These are phyloP conservation scores for Leishmania amazonensis DNA, from an alignment of 208 protist genomes.

Conservation along the genomic window DNA sequence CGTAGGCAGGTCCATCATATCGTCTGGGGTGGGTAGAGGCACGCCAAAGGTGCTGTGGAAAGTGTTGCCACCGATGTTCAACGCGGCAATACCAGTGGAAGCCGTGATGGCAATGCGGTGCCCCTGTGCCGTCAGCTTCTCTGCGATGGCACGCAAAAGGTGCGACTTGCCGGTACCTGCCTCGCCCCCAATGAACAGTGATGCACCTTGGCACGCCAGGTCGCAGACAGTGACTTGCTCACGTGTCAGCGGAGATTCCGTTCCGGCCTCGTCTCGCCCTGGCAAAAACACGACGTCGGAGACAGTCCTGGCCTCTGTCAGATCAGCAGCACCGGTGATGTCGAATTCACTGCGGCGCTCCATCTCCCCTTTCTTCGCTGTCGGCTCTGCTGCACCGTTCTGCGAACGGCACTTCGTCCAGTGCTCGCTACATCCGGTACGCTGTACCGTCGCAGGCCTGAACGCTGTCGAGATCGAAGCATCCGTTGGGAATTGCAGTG, in stretches of 20 bases:
- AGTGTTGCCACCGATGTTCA: constrained; percentile 87
- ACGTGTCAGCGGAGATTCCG: constrained; percentile 1
- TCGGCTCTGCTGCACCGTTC: neutral
- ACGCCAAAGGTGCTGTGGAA: constrained; percentile 87
- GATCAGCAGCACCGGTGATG: neutral
- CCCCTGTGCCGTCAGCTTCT: constrained; percentile 22
- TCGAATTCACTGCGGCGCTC: neutral
- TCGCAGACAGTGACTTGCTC: constrained; percentile 21
- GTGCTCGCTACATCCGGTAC: too few species aligned
- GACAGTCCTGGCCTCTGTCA: neutral
- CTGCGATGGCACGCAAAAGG: constrained; percentile 72
- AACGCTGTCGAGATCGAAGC: too few species aligned
- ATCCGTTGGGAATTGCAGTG: neutral
- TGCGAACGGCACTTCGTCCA: too few species aligned
- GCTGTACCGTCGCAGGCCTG: neutral
- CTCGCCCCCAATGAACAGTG: constrained; percentile 86
- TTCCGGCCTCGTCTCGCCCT: neutral
- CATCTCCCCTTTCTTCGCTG: neutral
- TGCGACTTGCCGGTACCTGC: constrained; percentile 91
- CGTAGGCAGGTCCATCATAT: neutral
- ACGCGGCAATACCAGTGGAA: constrained; percentile 84
- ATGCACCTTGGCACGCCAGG: constrained; percentile 47
- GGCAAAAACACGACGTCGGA: neutral
- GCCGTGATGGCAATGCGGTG: constrained; percentile 72
- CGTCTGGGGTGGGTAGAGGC: constrained; percentile 33